A percentile compares a stretch with the other conserved stretches of the same genome.
phyloP scores from a whole-genome alignment of 176 grass and related monocot genomes.

The Melocanna baccifera region DNA sequence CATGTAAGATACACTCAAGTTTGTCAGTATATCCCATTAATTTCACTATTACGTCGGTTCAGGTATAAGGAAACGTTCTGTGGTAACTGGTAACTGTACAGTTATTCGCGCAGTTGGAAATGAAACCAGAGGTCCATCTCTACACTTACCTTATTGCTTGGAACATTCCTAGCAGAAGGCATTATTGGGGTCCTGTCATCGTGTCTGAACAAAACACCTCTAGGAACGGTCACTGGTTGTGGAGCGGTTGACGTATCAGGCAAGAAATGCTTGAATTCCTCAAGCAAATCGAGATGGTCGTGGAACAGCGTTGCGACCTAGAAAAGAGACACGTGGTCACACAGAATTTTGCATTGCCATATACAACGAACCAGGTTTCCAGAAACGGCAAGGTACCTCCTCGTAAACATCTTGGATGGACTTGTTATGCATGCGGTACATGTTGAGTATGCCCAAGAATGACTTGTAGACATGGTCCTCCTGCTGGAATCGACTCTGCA shows the following conservation, averaged over 20 bases:
- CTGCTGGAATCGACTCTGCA: slow-evolving; percentile 55
- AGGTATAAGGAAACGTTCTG: background rate
- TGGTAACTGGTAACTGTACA: background rate
- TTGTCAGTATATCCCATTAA: background rate
- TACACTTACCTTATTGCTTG: slow-evolving; percentile 26
- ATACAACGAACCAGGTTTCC: background rate
- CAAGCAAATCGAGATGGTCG: slow-evolving; percentile 57
- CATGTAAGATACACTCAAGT: background rate
- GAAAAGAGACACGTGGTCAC: background rate
- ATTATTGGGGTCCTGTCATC: slow-evolving; percentile 48
- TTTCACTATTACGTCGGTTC: background rate
- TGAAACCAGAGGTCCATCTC: background rate
- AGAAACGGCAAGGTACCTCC: slow-evolving; percentile 31
- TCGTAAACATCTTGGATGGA: slow-evolving; percentile 65
- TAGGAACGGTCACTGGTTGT: slow-evolving; percentile 20
- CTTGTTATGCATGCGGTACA: slow-evolving; percentile 65
- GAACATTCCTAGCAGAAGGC: slow-evolving; percentile 26
- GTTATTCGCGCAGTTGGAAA: background rate
- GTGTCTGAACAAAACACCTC: slow-evolving; percentile 31
- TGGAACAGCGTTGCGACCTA: slow-evolving; percentile 61
- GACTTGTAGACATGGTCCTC: slow-evolving; percentile 77
- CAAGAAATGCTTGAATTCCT: slow-evolving; percentile 74
- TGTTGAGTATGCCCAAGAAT: slow-evolving; percentile 73
- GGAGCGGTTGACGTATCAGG: slow-evolving; percentile 46
- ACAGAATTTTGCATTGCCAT: background rate